Evolutionary conservation across 352 stramenopile genomes (phyloP).

Genomic region (Phytophthora palmivora): DNA sequence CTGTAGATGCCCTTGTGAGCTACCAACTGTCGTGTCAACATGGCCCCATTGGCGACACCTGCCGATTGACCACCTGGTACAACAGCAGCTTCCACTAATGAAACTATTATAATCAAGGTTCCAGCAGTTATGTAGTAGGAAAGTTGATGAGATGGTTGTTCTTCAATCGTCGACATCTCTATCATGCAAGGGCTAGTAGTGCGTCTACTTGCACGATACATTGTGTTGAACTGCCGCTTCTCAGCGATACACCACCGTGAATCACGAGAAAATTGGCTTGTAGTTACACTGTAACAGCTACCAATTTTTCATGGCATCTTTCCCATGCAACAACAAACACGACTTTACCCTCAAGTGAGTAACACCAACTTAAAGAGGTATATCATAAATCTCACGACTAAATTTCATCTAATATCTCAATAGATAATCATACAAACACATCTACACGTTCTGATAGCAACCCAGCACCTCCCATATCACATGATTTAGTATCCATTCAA

Average conservation of each 20-base stretch:
- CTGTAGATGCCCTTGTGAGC: conserved; percentile 3
- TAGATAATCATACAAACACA: too few species aligned
- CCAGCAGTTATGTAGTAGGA: too few species aligned
- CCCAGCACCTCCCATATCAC: background rate
- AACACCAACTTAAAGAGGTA: conserved; percentile 1
- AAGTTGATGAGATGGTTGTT: background rate
- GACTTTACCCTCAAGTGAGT: conserved; percentile 27
- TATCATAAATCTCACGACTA: background rate
- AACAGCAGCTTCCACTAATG: conserved; percentile 1
- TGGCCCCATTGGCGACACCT: conserved; percentile 9
- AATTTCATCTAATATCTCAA: too few species aligned
- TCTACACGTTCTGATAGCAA: too few species aligned
- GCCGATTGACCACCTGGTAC: conserved; percentile 13
- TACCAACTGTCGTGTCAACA: conserved; percentile 23
- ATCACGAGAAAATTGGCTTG: too few species aligned
- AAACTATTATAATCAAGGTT: too few species aligned
- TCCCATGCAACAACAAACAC: background rate
- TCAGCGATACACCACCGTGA: background rate
- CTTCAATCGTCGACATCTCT: conserved; percentile 6
- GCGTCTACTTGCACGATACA: conserved; percentile 3
- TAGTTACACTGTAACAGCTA: too few species aligned
- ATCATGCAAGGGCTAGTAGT: background rate
- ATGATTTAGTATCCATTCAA: conserved; percentile 3
- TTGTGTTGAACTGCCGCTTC: background rate
- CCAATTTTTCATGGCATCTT: conserved; percentile 10